A percentile compares a stretch with the other conserved stretches of the same genome.
Evolutionary conservation across 2,329 filamentous ascomycete species (phyloP).

Genomic region (Fonsecaea erecta): DNA sequence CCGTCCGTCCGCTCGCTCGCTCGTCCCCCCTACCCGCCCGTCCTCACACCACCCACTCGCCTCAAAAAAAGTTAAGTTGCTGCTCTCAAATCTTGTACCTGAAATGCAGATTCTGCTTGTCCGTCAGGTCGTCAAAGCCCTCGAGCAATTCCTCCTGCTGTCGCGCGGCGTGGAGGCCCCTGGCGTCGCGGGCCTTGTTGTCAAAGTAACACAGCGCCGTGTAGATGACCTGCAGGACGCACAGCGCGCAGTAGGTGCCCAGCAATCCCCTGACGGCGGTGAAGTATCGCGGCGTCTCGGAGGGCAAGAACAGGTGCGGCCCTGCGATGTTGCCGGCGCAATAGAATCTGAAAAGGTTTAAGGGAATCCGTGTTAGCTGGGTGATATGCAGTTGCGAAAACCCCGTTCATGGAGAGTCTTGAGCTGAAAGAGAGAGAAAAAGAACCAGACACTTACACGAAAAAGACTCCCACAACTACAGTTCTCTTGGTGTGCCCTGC

Average conservation of each 20-base stretch:
- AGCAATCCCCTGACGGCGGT: slow-evolving; percentile 52
- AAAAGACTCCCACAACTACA: slow-evolving; percentile 56
- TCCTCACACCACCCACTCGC: no score
- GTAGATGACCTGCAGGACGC: slow-evolving; percentile 43
- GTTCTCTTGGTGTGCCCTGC: slow-evolving; percentile 59
- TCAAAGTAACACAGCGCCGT: slow-evolving; percentile 25
- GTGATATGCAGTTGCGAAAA: neutral
- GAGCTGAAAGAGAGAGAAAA: neutral
- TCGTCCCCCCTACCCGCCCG: no score
- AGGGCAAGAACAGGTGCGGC: slow-evolving; percentile 53
- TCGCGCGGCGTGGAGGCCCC: slow-evolving; percentile 17
- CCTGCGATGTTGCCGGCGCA: slow-evolving; percentile 56
- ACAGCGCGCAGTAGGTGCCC: slow-evolving; percentile 51
- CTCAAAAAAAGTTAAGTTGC: no score
- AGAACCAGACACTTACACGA: slow-evolving; percentile 37
- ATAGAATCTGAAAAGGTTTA: slow-evolving; percentile 46
- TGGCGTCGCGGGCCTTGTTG: slow-evolving; percentile 25
- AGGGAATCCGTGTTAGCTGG: neutral
- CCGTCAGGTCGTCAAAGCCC: slow-evolving; percentile 46
- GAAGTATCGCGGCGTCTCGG: slow-evolving; percentile 51
- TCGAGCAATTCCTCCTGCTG: slow-evolving; percentile 36
- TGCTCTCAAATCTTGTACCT: slow-evolving; percentile 44
- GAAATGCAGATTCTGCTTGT: slow-evolving; percentile 45
- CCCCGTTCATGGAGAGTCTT: neutral
- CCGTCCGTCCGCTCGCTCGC: no score